Evolutionary conservation across 2,329 filamentous ascomycete species (phyloP), one percentile per base, ranked within the genome.

Genomic region (Clonostachys solani): DNA sequence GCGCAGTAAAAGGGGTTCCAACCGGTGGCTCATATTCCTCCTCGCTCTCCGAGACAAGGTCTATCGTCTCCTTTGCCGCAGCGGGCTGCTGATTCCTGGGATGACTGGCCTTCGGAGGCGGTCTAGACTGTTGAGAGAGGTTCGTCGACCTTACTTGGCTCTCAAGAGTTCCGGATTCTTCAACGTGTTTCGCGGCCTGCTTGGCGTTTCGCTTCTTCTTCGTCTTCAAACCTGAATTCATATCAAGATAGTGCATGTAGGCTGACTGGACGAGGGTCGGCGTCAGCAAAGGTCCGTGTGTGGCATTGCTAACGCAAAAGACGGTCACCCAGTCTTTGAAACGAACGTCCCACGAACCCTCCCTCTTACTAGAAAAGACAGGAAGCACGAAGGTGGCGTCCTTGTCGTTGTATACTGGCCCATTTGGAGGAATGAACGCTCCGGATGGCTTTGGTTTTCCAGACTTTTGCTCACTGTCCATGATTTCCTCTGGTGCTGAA

Each of bases 321-420:
- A 57, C 54, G 13, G 56, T 55, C 29, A 57, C 52, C 66, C 66
- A 69, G 44, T 62, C 61, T 43, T 60, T 57, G 47, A 68, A 61
- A 43, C 65, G 54, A n/a, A 52, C 52, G n/a, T 52, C 49, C 66
- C 66, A 69, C 5, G 63, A 61, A 10, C 61, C 61, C 13, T 60
- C 54, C 19, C 55, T 55, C 41, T 55, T 59, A 9, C 56, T 45
- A 5, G 57, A 36, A 36, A 64, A 54, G 8, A 49, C 52, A 6
- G 64, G 64, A 9, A 67, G 50, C 36, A 53, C 54, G 42, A 65
- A 59, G 29, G 49, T 49, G 33, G 50, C 16, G 12, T 52, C 49
- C 34, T 51, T 52, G n/a, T 49, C 41, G 12, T 46, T 48, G 46
- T 54, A 66, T 4, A 53, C 40, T 3, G 52, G 54, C 17, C 56